Base-by-base conservation (phyloP, 2,329 filamentous ascomycete genomes). In the Exophiala sp. region DNA sequence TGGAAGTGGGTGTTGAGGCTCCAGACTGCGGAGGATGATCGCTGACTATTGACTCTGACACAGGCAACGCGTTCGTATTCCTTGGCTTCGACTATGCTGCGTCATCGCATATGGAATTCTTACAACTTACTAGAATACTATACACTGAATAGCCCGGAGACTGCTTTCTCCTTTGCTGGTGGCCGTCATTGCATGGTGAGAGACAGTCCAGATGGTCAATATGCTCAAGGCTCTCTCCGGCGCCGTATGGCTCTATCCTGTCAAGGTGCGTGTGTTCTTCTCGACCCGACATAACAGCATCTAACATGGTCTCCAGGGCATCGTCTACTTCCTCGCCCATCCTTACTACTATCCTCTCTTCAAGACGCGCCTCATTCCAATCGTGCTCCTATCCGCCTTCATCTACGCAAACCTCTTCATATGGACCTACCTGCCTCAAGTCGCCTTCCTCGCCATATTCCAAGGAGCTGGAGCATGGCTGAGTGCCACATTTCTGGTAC, bases 381-480 rank as follows among this genome's bases (percentile, higher is more conserved):
- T 95, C 22, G 79, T 86, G 2, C 72, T 96, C 11, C 83, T 96
- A 10, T 95, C 90, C 0, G 72, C 84, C 11, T 80, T 93, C 47
- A 85, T 96, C 11, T 87, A 95, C 55, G 72, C 83, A n/a, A 74
- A 94, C 16, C 80, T 97, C 16, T 97, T 97, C 68, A 75, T 88
- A 10, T 94, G 93, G 68, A 76, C 88, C 1, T 97, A 95, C 60
- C 70, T 96, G 2, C 91, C 91, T 0, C 88, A 97, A 65, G 88
- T 88, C 48, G 86, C 87, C 1, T 87, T 98, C 62, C 78, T 98
- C 18, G 83, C 86, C 13, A 80, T 97, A 59, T 97, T 96, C 66
- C 90, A 97, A 62, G 86, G 86, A 18, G 69, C 81, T 52, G 83
- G 83, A 23, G 93, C 93, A n/a, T 95, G 88, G 86, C 70, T 95